Conservation (phyloP, 768 basidiomycete species). For the Antrodiella citrinella region DNA sequence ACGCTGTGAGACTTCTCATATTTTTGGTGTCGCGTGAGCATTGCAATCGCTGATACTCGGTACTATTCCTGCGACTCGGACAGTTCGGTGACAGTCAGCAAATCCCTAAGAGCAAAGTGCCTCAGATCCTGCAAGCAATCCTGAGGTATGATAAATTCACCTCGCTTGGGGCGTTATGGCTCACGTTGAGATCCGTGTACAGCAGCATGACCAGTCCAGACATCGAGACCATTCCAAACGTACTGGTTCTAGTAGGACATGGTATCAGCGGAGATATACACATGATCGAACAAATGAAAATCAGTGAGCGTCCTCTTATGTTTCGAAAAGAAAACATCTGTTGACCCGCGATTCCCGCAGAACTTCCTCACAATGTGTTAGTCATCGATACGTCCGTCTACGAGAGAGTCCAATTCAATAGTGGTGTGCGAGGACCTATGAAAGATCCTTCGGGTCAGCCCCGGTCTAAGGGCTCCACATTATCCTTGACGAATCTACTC, state of each 20-base stretch:
- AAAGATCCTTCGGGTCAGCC: slow-evolving; percentile 47
- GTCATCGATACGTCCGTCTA: slow-evolving; percentile 55
- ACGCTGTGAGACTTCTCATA: slow-evolving; percentile 42
- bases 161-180: not conserved
- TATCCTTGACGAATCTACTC: slow-evolving; percentile 60
- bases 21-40: slow-evolving; percentile 4
- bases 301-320: slow-evolving; percentile 43
- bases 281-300: slow-evolving; percentile 70
- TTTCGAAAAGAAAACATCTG: not conserved
- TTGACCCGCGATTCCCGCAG: slow-evolving; percentile 27
- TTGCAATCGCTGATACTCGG: slow-evolving; percentile 2
- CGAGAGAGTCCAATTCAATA: slow-evolving; percentile 54
- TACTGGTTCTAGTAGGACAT: slow-evolving; percentile 66
- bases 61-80: not conserved
- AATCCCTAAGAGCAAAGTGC: slow-evolving; percentile 56
- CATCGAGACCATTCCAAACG: slow-evolving; percentile 62
- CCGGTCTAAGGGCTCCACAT: slow-evolving; percentile 42
- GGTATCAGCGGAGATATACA: slow-evolving; percentile 46
- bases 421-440: slow-evolving; percentile 54
- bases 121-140: slow-evolving; percentile 62
- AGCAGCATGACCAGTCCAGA: slow-evolving; percentile 73
- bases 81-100: slow-evolving; percentile 78
- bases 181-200: slow-evolving; percentile 6
- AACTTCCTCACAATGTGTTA: slow-evolving; percentile 66
- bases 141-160: slow-evolving; percentile 42